Evolutionary conservation across 345 rosid species (phyloP), one percentile per base, ranked within the genome.

Genomic region (Salix viminalis): DNA sequence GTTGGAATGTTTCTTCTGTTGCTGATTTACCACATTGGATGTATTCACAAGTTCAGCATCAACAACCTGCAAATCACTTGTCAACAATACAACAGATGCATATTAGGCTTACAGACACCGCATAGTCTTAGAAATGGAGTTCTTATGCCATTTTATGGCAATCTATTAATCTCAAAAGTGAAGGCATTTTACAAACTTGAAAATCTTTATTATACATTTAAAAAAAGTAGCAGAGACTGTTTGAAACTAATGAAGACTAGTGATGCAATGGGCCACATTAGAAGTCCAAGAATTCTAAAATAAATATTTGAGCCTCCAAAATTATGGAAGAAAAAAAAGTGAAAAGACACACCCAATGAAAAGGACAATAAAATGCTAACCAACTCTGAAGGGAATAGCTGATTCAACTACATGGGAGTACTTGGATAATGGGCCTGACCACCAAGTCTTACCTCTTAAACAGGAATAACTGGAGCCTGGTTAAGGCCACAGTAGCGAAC

Each of bases 341-440:
- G 41, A 11, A 39, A 4, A 28, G 70, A 21, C 46, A 67, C n/a
- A 9, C 44, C 23, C 44, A 68, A 21, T 8, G 24, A 68, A 68
- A 9, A 42, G 7, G 6, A 41, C 19, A 68, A 37, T 15, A 21
- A 68, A 68, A 36, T 37, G 44, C 13, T 41, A 72, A 76, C 66
- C 69, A 41, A 75, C 58, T 32, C 70, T 21, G 39, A 50, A 32
- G 44, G 23, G 65, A 65, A 24, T 13, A 36, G 41, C 48, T 76
- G 48, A 74, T 84, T 67, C 75, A 34, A 71, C 36, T 76, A 77
- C 84, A 77, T 75, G 84, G 84, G 88, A 83, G 58, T 76, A 87
- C 90, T 87, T 84, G 88, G 88, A 85, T 87, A 87, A 88, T 0
- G 90, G 91, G 87, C 81, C 87, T 78, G 84, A 86, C 87, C 87